Percentiles rank a stretch among this genome's conserved stretches.
These are phyloP conservation scores for Penicillium italicum DNA, from an alignment of 2,329 filamentous ascomycete genomes.

Conservation along the genomic window DNA sequence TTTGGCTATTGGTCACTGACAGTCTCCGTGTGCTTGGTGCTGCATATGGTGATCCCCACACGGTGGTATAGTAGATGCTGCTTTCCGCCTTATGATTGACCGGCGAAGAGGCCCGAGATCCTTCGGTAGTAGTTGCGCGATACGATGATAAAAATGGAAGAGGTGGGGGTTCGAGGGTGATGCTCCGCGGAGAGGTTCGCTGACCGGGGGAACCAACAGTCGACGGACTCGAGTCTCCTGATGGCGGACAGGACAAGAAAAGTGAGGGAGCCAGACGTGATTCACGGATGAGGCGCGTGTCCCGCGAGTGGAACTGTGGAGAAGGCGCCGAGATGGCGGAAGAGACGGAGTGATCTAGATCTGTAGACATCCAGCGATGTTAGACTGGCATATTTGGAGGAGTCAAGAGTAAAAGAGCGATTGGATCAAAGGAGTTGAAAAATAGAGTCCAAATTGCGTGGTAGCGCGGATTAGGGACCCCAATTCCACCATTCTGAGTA, in stretches of 20 bases:
- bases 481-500: conserved; percentile 5
- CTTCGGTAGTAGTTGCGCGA: conserved; percentile 31
- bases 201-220: conserved; percentile 34
- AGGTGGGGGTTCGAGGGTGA: conserved; percentile 29
- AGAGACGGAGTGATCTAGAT: conserved; percentile 38
- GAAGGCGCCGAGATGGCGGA: conserved; percentile 39
- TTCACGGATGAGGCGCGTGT: conserved; percentile 29
- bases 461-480: conserved; percentile 5
- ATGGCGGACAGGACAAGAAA: conserved; percentile 34
- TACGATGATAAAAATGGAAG: conserved; percentile 34
- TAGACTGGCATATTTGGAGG: conserved; percentile 12
- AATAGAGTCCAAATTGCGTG: conserved; percentile 16
- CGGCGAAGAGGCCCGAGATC: conserved; percentile 40
- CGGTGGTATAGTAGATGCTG: conserved; percentile 65
- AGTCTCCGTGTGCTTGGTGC: conserved; percentile 51
- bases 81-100: conserved; percentile 46
- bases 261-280: conserved; percentile 30
- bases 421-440: conserved; percentile 6
- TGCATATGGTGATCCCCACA: conserved; percentile 89
- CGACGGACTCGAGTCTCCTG: conserved; percentile 38
- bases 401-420: conserved; percentile 1
- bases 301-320: conserved; percentile 29
- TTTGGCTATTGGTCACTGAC: conserved; percentile 40
- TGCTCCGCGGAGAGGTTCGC: conserved; percentile 27
- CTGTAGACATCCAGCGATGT: conserved; percentile 23